These are phyloP conservation scores for Venturia effusa DNA, from an alignment of 2,329 filamentous ascomycete species.

Conservation along the genomic window DNA sequence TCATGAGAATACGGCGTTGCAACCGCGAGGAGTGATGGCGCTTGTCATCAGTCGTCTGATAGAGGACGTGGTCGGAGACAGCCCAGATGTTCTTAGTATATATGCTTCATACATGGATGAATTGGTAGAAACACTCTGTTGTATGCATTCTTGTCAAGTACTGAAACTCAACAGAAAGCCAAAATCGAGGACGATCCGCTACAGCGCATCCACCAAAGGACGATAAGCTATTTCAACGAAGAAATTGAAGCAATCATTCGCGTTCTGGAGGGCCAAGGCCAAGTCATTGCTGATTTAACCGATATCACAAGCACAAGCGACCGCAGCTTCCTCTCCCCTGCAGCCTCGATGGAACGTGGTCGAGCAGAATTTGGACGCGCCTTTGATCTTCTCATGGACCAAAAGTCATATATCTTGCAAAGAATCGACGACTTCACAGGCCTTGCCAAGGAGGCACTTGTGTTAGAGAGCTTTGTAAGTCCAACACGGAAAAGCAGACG, in stretches of 20 bases:
- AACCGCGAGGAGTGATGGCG: neutral
- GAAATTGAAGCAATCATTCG: constrained; percentile 1
- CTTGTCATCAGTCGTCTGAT: neutral
- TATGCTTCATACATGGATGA: constrained; percentile 3
- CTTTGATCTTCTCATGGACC: neutral
- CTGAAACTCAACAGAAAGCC: neutral
- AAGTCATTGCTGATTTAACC: constrained; percentile 1
- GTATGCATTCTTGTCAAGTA: too few species aligned
- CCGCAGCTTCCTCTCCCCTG: neutral
- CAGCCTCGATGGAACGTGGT: constrained; percentile 1
- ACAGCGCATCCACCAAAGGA: constrained; percentile 5
- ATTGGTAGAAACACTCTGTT: neutral
- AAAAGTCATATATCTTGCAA: neutral
- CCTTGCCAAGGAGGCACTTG: neutral
- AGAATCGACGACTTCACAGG: neutral
- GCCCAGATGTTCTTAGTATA: neutral
- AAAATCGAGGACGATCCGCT: constrained; percentile 4
- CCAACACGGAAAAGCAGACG: neutral
- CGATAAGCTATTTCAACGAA: constrained; percentile 1
- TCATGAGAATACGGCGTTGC: neutral
- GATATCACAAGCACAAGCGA: constrained; percentile 1
- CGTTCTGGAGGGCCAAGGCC: neutral
- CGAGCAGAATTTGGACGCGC: neutral
- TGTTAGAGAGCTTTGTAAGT: neutral
- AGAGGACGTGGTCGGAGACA: neutral